Evolutionary conservation across 306 rosid species (phyloP).

Genomic region (Cicer pinnatifidum): DNA sequence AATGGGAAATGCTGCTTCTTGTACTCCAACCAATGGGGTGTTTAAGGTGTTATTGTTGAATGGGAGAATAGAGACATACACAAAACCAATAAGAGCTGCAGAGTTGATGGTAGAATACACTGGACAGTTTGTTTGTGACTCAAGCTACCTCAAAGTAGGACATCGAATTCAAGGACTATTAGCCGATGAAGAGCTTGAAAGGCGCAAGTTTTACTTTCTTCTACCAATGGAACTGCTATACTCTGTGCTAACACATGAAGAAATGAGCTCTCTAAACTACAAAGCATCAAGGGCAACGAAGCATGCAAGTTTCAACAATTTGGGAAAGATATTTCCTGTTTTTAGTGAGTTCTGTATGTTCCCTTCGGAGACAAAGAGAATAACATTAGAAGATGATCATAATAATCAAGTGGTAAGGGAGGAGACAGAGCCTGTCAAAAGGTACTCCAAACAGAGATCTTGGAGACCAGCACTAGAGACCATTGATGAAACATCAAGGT

Average conservation of each 20-base stretch:
- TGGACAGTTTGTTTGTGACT: conserved; percentile 75
- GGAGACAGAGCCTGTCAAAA: conserved; percentile 49
- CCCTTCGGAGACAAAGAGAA: conserved; percentile 56
- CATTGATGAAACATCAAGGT: conserved; percentile 64
- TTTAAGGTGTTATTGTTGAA: conserved; percentile 57
- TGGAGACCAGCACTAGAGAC: conserved; percentile 93
- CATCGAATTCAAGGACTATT: conserved; percentile 75
- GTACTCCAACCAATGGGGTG: conserved; percentile 63
- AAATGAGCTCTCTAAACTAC: conserved; percentile 65
- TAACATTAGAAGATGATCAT: conserved; percentile 34
- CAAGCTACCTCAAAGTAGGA: conserved; percentile 71
- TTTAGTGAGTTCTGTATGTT: conserved; percentile 63
- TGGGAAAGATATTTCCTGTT: conserved; percentile 75
- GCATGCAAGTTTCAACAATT: conserved; percentile 55
- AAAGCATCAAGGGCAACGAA: conserved; percentile 67
- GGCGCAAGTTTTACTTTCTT: conserved; percentile 66
- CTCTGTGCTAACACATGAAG: conserved; percentile 83
- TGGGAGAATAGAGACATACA: conserved; percentile 63
- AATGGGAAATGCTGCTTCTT: conserved; percentile 83
- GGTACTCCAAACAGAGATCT: conserved; percentile 73
- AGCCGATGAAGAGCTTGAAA: conserved; percentile 67
- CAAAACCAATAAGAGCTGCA: conserved; percentile 67
- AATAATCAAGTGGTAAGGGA: conserved; percentile 23
- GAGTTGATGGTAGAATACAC: conserved; percentile 71
- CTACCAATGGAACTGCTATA: conserved; percentile 87